Conservation (phyloP, 2,329 filamentous ascomycete species). For the Dryadomyces quercus-mongolicae region DNA sequence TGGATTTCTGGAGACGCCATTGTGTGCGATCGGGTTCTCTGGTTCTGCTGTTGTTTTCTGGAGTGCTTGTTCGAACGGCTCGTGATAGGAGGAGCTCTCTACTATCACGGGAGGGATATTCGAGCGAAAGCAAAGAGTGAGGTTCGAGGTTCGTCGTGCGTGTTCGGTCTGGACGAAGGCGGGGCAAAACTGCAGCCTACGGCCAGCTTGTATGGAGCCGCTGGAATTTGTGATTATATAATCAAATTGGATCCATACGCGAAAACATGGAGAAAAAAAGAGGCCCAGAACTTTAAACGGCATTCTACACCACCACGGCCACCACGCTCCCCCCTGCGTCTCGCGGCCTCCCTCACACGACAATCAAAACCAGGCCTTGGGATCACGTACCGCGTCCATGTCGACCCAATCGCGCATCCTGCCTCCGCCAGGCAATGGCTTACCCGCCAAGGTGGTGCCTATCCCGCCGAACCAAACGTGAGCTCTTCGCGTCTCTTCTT, state of each 20-base stretch:
- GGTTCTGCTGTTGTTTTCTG: neutral
- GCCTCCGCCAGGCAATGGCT: constrained; percentile 15
- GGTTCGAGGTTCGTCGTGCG: neutral
- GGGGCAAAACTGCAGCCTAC: too few relatives aligned
- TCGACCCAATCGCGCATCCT: constrained; percentile 18
- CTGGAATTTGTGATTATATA: too few relatives aligned
- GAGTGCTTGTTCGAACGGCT: neutral
- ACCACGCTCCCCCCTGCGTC: too few relatives aligned
- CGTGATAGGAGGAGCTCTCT: constrained; percentile 93
- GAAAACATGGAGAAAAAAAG: too few relatives aligned
- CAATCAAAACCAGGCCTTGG: neutral
- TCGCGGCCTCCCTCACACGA: neutral
- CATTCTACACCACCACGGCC: too few relatives aligned
- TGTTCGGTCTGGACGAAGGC: neutral
- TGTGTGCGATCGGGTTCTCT: constrained; percentile 15
- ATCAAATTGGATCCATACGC: too few relatives aligned
- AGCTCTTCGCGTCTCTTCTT: constrained; percentile 20
- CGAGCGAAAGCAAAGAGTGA: neutral
- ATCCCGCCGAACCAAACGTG: constrained; percentile 66
- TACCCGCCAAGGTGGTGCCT: constrained; percentile 32
- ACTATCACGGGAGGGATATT: constrained; percentile 58
- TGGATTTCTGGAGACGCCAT: constrained; percentile 89
- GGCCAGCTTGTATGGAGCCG: too few relatives aligned
- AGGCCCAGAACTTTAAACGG: too few relatives aligned
- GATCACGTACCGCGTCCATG: constrained; percentile 15